These are phyloP conservation scores for Cutaneotrichosporon sp. DNA, from an alignment of 1,284 basidiomycete genomes.

Conservation along the genomic window DNA sequence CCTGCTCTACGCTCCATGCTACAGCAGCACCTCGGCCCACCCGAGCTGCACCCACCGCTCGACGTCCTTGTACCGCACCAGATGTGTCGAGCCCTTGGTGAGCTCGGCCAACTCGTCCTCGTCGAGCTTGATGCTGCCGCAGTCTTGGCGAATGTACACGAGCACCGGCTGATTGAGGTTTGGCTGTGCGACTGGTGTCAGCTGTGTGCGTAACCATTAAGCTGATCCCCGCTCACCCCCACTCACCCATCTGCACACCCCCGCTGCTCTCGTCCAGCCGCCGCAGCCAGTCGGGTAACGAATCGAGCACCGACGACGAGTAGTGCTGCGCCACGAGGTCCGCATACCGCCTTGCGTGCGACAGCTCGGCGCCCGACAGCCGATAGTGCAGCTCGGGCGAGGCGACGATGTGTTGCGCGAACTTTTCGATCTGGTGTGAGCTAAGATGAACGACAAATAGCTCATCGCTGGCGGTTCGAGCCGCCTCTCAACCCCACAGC, in stretches of 20 bases:
- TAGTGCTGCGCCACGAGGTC: constrained; percentile 72
- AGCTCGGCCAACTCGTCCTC: constrained; percentile 56
- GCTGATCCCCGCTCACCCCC: no score
- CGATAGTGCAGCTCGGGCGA: constrained; percentile 68
- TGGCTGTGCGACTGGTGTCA: constrained; percentile 66
- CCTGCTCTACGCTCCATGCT: no score
- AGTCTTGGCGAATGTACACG: constrained; percentile 69
- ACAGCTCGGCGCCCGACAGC: constrained; percentile 74
- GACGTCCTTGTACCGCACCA: constrained; percentile 50
- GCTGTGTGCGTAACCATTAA: no score
- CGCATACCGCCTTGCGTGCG: constrained; percentile 76
- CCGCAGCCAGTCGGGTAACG: constrained; percentile 71
- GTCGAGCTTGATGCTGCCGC: constrained; percentile 68
- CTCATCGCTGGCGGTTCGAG: no score
- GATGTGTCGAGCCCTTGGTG: constrained; percentile 50
- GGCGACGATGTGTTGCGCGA: constrained; percentile 70
- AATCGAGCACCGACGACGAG: constrained; percentile 70
- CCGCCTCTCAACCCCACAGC: no score
- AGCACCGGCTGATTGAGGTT: constrained; percentile 74
- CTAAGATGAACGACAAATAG: no score
- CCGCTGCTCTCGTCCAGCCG: constrained; percentile 68
- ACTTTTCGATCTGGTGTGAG: constrained; percentile 73
- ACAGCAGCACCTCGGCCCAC: constrained; percentile 49
- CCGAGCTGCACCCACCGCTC: constrained; percentile 51
- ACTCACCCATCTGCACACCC: constrained; percentile 74